phyloP scores from a whole-genome alignment of 371 early-diverging fungal genomes.

The Mucor plumbeus region DNA sequence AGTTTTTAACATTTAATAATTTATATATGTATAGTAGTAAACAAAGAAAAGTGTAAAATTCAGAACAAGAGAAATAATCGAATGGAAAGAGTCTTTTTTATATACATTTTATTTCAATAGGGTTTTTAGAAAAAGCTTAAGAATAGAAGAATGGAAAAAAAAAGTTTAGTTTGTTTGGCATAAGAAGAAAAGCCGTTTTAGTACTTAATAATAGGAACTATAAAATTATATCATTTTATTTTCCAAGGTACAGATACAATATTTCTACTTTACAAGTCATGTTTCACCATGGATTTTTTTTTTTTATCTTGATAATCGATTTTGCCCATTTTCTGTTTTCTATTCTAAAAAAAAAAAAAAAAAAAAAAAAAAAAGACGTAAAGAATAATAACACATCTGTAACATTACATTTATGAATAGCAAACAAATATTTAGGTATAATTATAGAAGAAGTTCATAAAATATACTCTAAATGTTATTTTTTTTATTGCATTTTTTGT shows the following conservation, averaged over 20 bases:
- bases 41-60: neutral
- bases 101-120: neutral
- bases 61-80: neutral
- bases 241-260: neutral
- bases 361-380: too few relatives aligned
- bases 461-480: neutral
- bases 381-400: too few relatives aligned
- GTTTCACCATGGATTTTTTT: too few relatives aligned
- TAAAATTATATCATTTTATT: too few relatives aligned
- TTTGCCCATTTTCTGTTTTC: neutral
- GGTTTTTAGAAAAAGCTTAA: neutral
- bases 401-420: neutral
- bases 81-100: neutral
- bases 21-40: neutral
- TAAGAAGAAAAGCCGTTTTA: neutral
- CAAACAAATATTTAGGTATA: neutral
- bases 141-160: neutral
- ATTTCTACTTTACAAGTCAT: too few relatives aligned
- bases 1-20: neutral
- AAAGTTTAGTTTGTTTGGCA: neutral
- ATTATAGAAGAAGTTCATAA: neutral
- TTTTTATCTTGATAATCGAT: neutral
- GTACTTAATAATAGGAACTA: too few relatives aligned
- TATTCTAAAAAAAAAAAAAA: too few relatives aligned
- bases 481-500: neutral